Evolutionary conservation across 345 rosid genomes (phyloP), one percentile per base, ranked within the genome.

Genomic region (Luvunga scandens): DNA sequence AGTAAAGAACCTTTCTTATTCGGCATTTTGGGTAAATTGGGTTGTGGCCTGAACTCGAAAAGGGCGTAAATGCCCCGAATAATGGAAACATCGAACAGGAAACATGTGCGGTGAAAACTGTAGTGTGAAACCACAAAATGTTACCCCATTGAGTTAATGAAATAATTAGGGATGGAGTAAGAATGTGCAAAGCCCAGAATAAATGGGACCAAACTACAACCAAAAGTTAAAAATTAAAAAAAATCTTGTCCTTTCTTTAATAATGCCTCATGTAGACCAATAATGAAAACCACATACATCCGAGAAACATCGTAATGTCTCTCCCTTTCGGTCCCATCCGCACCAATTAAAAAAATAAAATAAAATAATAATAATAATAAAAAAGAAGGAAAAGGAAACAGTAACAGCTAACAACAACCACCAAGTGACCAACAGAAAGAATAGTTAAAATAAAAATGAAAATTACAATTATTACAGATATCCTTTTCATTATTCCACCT

Each of bases 401-500:
- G 22, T 36, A 66, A 81, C 34, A 76, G 34, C 76, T 56, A 63
- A 63, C 69, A 31, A 66, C 81, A 39, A 39, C 21, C 14, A 16
- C 21, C 56, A 4, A 50, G 48, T 18, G 21, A 71, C 81, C 80
- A 30, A 36, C 80, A 55, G 16, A 4, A 53, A 57, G 30, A 10
- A 66, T 21, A 2, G 74, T 71, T 53, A 30, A 36, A 66, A 21
- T 38, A 76, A 38, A 31, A 25, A 63, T 57, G 48, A 48, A 33
- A 75, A 75, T 78, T n/a, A 19, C 42, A 25, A 60, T 79, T 39
- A 77, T 75, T 57, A 68, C 70, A 69, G 28, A 65, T 55, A 21
- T 50, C 77, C 39, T 28, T 68, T 25, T 72, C 59, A 69, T 81
- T 10, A 60, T 81, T 76, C 72, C 59, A 79, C 82, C 89, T 39